Evolutionary conservation across 2,329 filamentous ascomycete genomes (phyloP).

Genomic region (Trichoderma semiorbis): DNA sequence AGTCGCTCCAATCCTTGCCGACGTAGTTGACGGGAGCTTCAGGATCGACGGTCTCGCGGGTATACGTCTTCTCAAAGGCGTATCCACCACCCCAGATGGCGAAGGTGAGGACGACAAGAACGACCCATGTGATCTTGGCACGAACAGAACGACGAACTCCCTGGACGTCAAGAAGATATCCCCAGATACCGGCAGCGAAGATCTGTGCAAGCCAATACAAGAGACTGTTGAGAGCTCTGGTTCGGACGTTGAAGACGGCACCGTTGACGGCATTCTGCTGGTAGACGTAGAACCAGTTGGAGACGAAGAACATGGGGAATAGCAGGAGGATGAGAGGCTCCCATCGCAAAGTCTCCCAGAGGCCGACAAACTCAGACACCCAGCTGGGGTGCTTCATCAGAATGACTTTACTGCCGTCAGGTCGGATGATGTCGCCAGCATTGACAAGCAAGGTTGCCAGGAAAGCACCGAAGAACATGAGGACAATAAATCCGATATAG

Average conservation of each 20-base stretch:
- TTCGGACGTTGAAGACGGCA: slow-evolving; percentile 51
- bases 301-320: slow-evolving; percentile 53
- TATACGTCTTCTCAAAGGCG: slow-evolving; percentile 66
- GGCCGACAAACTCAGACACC: slow-evolving; percentile 74
- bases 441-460: slow-evolving; percentile 69
- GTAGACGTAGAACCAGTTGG: slow-evolving; percentile 55
- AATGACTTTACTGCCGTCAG: slow-evolving; percentile 75
- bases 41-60: slow-evolving; percentile 40
- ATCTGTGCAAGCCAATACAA: slow-evolving; percentile 57
- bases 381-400: slow-evolving; percentile 88
- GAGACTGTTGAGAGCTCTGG: slow-evolving; percentile 52
- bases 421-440: slow-evolving; percentile 67
- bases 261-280: slow-evolving; percentile 58
- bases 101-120: slow-evolving; percentile 68
- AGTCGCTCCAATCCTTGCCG: slow-evolving; percentile 60
- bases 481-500: slow-evolving; percentile 81
- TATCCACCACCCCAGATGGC: slow-evolving; percentile 80
- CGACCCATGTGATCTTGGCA: slow-evolving; percentile 62
- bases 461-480: slow-evolving; percentile 69
- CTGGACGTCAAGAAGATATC: slow-evolving; percentile 58
- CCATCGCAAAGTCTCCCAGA: slow-evolving; percentile 66
- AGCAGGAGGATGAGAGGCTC: slow-evolving; percentile 70
- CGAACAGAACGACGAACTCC: slow-evolving; percentile 70
- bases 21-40: slow-evolving; percentile 23
- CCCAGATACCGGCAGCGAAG: slow-evolving; percentile 47